Conservation (phyloP, 768 basidiomycete species). For the Mycena pura region DNA sequence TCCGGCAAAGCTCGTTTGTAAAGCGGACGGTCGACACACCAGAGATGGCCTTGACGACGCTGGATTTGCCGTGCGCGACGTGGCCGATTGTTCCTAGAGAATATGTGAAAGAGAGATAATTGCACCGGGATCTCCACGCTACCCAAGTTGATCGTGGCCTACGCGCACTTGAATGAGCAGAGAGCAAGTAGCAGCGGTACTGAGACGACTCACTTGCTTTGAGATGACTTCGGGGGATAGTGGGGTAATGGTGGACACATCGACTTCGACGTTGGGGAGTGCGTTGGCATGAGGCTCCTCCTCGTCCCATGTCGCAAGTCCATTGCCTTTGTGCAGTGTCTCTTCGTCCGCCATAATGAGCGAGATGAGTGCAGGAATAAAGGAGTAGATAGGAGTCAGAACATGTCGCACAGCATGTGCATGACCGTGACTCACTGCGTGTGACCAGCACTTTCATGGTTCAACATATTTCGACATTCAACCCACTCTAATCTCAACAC, state of each 20-base stretch:
- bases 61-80: conserved; percentile 98
- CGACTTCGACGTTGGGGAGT: conserved; percentile 79
- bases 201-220: conserved; percentile 83
- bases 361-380: too few relatives aligned
- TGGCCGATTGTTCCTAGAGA: conserved; percentile 93
- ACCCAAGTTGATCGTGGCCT: conserved; percentile 98
- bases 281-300: conserved; percentile 62
- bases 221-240: conserved; percentile 90
- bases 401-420: too few relatives aligned
- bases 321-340: conserved; percentile 64
- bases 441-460: too few relatives aligned
- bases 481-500: too few relatives aligned
- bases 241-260: conserved; percentile 82
- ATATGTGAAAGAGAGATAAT: conserved; percentile 6
- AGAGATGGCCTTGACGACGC: conserved; percentile 98
- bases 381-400: too few relatives aligned
- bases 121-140: conserved; percentile 18
- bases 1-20: conserved; percentile 98
- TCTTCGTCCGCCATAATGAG: conserved; percentile 77
- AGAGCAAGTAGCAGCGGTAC: too few relatives aligned
- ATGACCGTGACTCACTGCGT: too few relatives aligned
- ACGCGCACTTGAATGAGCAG: too few relatives aligned
- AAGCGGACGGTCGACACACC: conserved; percentile 98
- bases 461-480: too few relatives aligned
- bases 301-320: conserved; percentile 67